Evolutionary conservation across 331 rosid genomes (phyloP), one percentile per base, ranked within the genome.

Genomic region (Acacia pycnantha): DNA sequence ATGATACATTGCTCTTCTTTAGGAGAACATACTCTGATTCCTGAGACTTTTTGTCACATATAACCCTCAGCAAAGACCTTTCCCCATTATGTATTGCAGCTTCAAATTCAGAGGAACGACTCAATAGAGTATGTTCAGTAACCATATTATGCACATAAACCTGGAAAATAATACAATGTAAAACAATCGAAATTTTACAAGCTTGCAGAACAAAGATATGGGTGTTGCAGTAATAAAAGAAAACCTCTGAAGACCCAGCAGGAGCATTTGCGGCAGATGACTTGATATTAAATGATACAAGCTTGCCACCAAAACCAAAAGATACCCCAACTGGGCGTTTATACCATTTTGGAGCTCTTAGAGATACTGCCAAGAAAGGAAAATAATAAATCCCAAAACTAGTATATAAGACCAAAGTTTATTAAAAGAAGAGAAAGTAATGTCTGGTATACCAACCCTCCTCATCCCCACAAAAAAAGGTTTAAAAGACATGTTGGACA

Each of bases 241-340:
- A 74, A 88, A 90, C 99, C 97, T 96, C 99, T n/a, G 98, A 94
- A 85, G 78, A 62, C 54, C 89, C 89, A 74, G 90, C 70, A 46
- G 90, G 77, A 82, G 90, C 87, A 86, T 92, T 92, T 22, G 90
- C 81, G 65, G 74, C 76, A 84, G 93, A 82, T 56, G 92, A 79
- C 84, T 68, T 83, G 43, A 92, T 71, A 73, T 86, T 90, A 83
- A 91, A 96, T 27, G 98, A 92, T 35, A 94, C 92, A 27, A 93
- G 90, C 86, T 96, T 96, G 79, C 99, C 98, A 73, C 99, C 99
- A 87, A 96, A 96, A 81, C 98, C 98, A 89, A 96, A 96, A 76
- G 98, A 96, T 46, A 83, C 97, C 19, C 99, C 99, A 84, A 77
- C 93, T 79, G 99, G 99, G 68, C 99, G 94, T 72, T 91, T 96